A percentile compares a stretch with the other conserved stretches of the same genome.
Conservation (phyloP, 768 basidiomycete genomes). For the Kwoniella dejecticola region DNA sequence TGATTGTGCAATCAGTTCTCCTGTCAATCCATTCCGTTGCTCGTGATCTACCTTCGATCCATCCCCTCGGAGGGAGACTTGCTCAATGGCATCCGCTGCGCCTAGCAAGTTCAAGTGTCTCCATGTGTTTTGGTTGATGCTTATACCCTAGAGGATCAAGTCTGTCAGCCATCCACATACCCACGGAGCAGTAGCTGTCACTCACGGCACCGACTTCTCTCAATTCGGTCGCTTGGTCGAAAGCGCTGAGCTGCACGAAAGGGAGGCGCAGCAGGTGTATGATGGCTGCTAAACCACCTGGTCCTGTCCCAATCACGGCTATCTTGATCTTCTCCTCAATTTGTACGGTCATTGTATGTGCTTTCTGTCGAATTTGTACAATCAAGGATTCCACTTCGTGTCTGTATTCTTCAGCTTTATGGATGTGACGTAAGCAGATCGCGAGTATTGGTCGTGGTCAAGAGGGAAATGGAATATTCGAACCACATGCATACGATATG, state of each 20-base stretch:
- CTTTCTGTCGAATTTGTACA: not conserved
- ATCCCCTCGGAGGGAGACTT: slow-evolving; percentile 23
- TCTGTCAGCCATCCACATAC: not conserved
- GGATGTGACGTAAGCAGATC: too few relatives aligned
- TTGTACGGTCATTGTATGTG: not conserved
- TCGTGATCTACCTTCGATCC: slow-evolving; percentile 14
- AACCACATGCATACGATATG: too few relatives aligned
- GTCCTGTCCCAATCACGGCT: slow-evolving; percentile 14
- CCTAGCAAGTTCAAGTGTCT: slow-evolving; percentile 31
- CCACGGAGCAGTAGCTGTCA: not conserved
- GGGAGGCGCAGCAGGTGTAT: slow-evolving; percentile 24
- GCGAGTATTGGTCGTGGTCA: too few relatives aligned
- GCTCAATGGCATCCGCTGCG: slow-evolving; percentile 23
- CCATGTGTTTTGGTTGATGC: slow-evolving; percentile 42
- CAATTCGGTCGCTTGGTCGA: slow-evolving; percentile 38
- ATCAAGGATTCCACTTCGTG: too few relatives aligned
- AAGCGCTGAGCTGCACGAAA: slow-evolving; percentile 28
- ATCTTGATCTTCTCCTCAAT: slow-evolving; percentile 6
- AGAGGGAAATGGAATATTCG: too few relatives aligned
- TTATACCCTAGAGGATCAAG: slow-evolving; percentile 32
- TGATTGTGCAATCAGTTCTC: slow-evolving; percentile 8
- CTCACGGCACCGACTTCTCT: slow-evolving; percentile 45
- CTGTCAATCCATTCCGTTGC: slow-evolving; percentile 25
- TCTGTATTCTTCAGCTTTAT: too few relatives aligned
- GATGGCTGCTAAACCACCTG: slow-evolving; percentile 17